Conservation (phyloP, 345 rosid species). For the Geranium brycei region DNA sequence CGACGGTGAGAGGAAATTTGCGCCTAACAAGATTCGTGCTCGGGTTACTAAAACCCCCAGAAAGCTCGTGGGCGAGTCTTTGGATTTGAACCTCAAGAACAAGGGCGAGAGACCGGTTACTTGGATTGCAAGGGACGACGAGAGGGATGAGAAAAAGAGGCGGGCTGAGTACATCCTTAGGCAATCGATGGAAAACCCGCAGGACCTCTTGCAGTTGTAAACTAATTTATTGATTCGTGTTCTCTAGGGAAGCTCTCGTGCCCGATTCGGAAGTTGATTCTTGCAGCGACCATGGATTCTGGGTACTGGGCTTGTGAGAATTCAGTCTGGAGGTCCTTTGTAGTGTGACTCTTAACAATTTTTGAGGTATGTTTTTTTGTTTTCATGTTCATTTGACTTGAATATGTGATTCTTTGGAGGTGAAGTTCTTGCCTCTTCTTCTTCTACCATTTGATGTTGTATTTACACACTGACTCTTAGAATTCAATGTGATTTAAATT, state of each 20-base stretch:
- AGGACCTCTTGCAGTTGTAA: constrained; percentile 80
- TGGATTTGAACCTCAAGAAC: constrained; percentile 44
- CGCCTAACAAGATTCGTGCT: constrained; percentile 46
- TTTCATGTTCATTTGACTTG: background rate
- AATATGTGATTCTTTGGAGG: background rate
- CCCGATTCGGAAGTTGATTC: background rate
- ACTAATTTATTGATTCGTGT: background rate
- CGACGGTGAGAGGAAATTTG: constrained; percentile 29
- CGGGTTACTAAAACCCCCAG: constrained; percentile 45
- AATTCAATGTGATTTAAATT: no score
- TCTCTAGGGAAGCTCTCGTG: background rate
- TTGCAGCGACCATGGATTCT: background rate
- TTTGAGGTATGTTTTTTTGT: background rate
- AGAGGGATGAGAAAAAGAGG: constrained; percentile 90
- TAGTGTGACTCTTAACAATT: background rate
- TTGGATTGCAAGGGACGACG: constrained; percentile 50
- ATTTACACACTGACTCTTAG: background rate
- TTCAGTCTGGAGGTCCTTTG: no score
- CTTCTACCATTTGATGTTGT: background rate
- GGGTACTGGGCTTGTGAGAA: no score
- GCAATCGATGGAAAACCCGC: constrained; percentile 77
- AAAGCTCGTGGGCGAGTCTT: constrained; percentile 48
- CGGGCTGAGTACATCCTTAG: constrained; percentile 82
- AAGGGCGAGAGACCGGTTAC: constrained; percentile 32
- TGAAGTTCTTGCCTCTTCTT: background rate